A percentile compares a stretch with the other conserved stretches of the same genome.
Evolutionary conservation across 345 rosid species (phyloP).

Genomic region (Rhizophora apiculata): DNA sequence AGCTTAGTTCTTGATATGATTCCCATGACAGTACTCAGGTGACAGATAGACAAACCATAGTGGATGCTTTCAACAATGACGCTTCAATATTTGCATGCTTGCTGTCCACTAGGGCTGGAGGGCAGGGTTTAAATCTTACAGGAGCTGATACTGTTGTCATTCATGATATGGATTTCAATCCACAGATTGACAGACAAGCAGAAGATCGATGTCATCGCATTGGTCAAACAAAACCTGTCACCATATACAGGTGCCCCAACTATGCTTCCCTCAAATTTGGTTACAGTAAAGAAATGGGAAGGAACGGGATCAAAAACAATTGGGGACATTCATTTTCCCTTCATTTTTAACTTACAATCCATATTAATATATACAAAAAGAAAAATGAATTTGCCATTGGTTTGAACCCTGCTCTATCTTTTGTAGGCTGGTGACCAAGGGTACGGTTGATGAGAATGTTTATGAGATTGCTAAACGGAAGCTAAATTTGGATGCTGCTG

Average conservation of each 20-base stretch:
- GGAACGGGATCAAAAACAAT: no score
- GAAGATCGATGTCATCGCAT: slow-evolving; percentile 96
- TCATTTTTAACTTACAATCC: neutral
- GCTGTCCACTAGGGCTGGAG: slow-evolving; percentile 90
- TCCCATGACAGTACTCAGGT: slow-evolving; percentile 67
- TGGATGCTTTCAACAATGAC: slow-evolving; percentile 77
- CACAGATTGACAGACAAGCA: slow-evolving; percentile 93
- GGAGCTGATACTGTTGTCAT: slow-evolving; percentile 91
- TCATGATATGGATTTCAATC: slow-evolving; percentile 96
- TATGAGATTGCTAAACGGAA: slow-evolving; percentile 92
- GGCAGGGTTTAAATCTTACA: slow-evolving; percentile 91
- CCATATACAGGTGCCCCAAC: slow-evolving; percentile 68
- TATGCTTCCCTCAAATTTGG: no score
- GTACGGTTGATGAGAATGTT: slow-evolving; percentile 86
- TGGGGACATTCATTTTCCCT: no score
- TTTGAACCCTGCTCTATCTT: slow-evolving; percentile 10
- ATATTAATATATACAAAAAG: neutral
- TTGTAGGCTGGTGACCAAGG: slow-evolving; percentile 79
- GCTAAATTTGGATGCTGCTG: slow-evolving; percentile 82
- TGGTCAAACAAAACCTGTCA: slow-evolving; percentile 91
- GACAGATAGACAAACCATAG: slow-evolving; percentile 83
- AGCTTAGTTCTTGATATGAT: neutral
- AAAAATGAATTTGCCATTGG: neutral
- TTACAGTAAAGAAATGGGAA: no score
- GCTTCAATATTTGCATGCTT: slow-evolving; percentile 78